These are phyloP conservation scores for Calendula officinalis DNA, from an alignment of 129 eudicot genomes.

Conservation along the genomic window DNA sequence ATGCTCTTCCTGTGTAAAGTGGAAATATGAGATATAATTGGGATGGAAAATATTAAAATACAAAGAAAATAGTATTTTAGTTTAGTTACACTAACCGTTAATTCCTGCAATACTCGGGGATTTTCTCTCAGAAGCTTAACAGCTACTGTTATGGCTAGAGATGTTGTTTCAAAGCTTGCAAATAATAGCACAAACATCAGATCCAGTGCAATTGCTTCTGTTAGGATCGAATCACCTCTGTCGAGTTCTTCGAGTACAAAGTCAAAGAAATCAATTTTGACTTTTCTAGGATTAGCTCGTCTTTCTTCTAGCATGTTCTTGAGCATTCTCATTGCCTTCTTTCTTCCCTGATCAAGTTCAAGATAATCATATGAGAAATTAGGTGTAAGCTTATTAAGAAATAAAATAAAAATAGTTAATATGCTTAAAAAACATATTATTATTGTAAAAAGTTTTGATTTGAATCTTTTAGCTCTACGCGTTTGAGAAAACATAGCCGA, in stretches of 20 bases:
- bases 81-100: constrained; percentile 43
- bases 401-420: too few relatives aligned
- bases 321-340: constrained; percentile 71
- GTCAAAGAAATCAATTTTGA: constrained; percentile 62
- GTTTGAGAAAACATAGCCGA: too few relatives aligned
- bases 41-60: neutral
- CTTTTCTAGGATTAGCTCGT: constrained; percentile 53
- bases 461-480: too few relatives aligned
- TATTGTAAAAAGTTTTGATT: too few relatives aligned
- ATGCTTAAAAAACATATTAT: too few relatives aligned
- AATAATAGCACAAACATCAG: constrained; percentile 81
- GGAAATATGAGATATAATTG: constrained; percentile 11
- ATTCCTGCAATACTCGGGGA: constrained; percentile 52
- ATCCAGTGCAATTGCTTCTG: constrained; percentile 74
- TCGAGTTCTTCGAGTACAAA: constrained; percentile 22
- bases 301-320: constrained; percentile 69
- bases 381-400: neutral
- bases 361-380: neutral
- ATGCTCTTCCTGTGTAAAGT: constrained; percentile 55
- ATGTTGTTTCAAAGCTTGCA: constrained; percentile 82
- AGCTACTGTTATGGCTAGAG: constrained; percentile 69
- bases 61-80: neutral
- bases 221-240: constrained; percentile 51
- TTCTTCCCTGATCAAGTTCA: constrained; percentile 57
- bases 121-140: constrained; percentile 47